Conservation (phyloP, 1,284 basidiomycete species). For the Cryptococcus sp. region DNA sequence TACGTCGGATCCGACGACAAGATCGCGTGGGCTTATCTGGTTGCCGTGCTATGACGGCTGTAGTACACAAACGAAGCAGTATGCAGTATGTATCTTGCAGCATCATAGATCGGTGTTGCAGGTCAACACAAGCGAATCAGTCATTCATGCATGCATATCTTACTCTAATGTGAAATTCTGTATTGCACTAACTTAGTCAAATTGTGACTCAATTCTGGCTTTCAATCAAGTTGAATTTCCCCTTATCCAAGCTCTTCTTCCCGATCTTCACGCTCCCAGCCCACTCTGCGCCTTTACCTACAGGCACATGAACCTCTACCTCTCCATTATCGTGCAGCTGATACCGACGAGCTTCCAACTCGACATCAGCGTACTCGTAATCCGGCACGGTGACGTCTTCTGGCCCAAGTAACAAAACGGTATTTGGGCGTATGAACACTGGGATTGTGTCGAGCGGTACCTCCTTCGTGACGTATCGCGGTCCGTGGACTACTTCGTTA, state of each 20-base stretch:
- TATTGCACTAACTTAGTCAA: too few relatives aligned
- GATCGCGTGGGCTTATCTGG: too few relatives aligned
- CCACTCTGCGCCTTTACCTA: conserved; percentile 41
- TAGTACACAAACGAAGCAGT: too few relatives aligned
- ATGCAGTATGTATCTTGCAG: too few relatives aligned
- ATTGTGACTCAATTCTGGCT: too few relatives aligned
- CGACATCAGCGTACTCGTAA: conserved; percentile 61
- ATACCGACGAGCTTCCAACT: conserved; percentile 61
- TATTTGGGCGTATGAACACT: conserved; percentile 65
- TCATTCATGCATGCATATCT: too few relatives aligned
- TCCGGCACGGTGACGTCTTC: conserved; percentile 62
- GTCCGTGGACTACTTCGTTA: conserved; percentile 30
- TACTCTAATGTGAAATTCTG: too few relatives aligned
- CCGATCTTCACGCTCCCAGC: conserved; percentile 27
- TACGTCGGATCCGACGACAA: too few relatives aligned
- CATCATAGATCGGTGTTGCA: too few relatives aligned
- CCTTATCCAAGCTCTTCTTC: conserved; percentile 15
- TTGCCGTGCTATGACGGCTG: too few relatives aligned
- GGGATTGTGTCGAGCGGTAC: conserved; percentile 56
- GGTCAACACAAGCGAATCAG: too few relatives aligned
- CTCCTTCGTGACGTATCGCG: conserved; percentile 39
- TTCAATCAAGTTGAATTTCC: conserved; percentile 3
- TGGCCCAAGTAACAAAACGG: conserved; percentile 63
- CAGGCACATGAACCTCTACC: conserved; percentile 55
- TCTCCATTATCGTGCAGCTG: conserved; percentile 51